Base-by-base conservation (phyloP, 2,329 filamentous ascomycete genomes). In the Penicillium sp. region DNA sequence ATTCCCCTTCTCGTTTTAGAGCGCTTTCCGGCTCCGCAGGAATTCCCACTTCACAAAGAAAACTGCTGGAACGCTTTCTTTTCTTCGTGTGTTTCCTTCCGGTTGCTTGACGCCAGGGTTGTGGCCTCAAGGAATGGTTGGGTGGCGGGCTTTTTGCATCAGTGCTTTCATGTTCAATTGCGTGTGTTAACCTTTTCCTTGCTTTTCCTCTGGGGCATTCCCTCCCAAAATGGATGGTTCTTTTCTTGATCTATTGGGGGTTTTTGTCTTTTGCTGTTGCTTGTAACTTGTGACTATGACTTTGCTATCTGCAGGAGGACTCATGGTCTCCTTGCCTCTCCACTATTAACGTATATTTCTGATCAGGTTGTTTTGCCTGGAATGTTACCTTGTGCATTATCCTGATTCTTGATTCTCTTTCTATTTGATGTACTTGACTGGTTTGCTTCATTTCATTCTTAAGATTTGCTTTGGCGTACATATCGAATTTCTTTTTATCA, bases 1-100 rank as follows among this genome's bases (percentile, higher is more conserved):
- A 29, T 50, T 59, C 27, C 52, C 54, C 45, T 43, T 57, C 48
- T 55, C 54, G 37, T 50, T 26, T 26, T 54, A 49, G 40, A 45
- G 47, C 46, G 23, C 41, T 20, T 27, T 20, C n/a, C 4, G 14
- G 22, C 15, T 31, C 31, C 27, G 15, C 26, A 25, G 37, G 40
- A 45, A 44, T 35, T 12, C 12, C 8, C 25, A 12, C 25, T 41
- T 14, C 22, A 25, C 5, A 22, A 27, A 14, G 41, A 56, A 51
- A 56, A 50, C 51, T 51, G 59, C 59, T 58, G 61, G 58, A 62
- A 62, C 58, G 57, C 58, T 58, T 55, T 56, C 59, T 54, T 63
- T 56, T 58, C 48, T 48, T 62, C 33, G 29, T 20, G 40, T 22
- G 33, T 41, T 47, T 56, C 49, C 48, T 41, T 56, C 51, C 26